Base-by-base conservation (phyloP, 1,139 yeast species). In the Geotrichum restrictum region DNA sequence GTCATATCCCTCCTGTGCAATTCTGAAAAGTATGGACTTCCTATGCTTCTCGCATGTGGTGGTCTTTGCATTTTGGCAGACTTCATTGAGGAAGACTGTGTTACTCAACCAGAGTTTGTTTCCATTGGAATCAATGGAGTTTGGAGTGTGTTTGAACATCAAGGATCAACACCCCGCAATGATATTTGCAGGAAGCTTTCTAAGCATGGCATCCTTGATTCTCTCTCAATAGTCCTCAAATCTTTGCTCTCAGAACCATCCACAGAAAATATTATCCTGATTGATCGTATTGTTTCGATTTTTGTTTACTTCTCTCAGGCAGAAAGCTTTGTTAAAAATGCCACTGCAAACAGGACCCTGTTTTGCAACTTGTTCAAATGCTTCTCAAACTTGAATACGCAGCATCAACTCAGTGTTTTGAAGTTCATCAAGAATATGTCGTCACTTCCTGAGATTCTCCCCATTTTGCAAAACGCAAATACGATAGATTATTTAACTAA, bases 41-140 rank as follows among this genome's bases (percentile, higher is more conserved):
- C 77, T 4, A 73, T 76, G 74, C 78, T 81, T 59, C 73, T 81
- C 2, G 74, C 82, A 2, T 73, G 81, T 60, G 85, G 85, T 10
- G 85, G 85, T 0, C 66, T 82, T 21, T 70, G 74, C 48, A 71
- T 76, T n/a, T 65, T 79, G 36, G 67, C 80, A 3, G 75, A 75
- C 54, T 73, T 81, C 56, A 72, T 81, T 3, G 82, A 79, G 58
- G 85, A 79, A 58, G 83, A 80, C 57, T 76, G 74, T 55, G 77
- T 73, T 48, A 55, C 67, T 3, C 69, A 74, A 4, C 78, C 79
- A 0, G 73, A 71, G 10, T 73, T 80, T 56, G 78, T 82, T 0
- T 57, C 72, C 34, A 74, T 75, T 38, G 74, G 82, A 1, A 70
- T 80, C 29, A 75, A 75, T 47, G 64, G 63, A 34, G 70, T 79